Conservation (phyloP, 2,329 filamentous ascomycete species). For the Stemphylium vesicarium region DNA sequence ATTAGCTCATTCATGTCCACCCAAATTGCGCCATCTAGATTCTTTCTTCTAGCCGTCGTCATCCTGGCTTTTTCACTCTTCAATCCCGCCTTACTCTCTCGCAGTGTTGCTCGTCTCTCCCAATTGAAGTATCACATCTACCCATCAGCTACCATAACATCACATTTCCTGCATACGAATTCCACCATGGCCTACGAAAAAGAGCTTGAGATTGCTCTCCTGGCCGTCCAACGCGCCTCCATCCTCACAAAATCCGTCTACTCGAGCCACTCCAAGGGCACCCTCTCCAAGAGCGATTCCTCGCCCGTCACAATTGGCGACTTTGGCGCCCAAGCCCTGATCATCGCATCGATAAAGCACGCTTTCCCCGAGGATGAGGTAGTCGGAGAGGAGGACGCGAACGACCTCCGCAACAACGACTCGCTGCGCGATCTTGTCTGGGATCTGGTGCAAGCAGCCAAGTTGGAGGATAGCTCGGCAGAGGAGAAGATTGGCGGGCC, state of each 20-base stretch:
- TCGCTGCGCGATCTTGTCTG: constrained; percentile 78
- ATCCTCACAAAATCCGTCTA: constrained; percentile 79
- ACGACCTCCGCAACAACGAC: constrained; percentile 74
- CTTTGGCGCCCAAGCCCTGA: constrained; percentile 95
- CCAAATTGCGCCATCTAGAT: constrained; percentile 34
- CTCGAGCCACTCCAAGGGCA: constrained; percentile 91
- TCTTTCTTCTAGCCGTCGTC: constrained; percentile 39
- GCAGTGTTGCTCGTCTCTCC: constrained; percentile 36
- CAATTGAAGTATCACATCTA: constrained; percentile 41
- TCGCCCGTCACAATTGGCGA: constrained; percentile 98
- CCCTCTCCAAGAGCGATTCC: constrained; percentile 91
- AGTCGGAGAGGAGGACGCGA: constrained; percentile 93
- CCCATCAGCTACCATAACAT: constrained; percentile 32
- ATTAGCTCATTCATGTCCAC: constrained; percentile 29
- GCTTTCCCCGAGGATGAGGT: constrained; percentile 92
- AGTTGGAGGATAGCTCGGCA: constrained; percentile 69
- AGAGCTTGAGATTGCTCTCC: constrained; percentile 82
- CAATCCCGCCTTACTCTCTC: constrained; percentile 35
- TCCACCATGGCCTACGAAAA: constrained; percentile 65
- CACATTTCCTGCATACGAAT: constrained; percentile 13
- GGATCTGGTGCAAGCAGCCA: constrained; percentile 76
- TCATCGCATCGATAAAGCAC: constrained; percentile 86
- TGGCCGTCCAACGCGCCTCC: constrained; percentile 84
- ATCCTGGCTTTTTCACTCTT: constrained; percentile 44
- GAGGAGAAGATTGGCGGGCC: constrained; percentile 73